Evolutionary conservation across 495 filamentous ascomycete genomes (phyloP), one percentile per base, ranked within the genome.

Genomic region (Tetracladium marchalianum): DNA sequence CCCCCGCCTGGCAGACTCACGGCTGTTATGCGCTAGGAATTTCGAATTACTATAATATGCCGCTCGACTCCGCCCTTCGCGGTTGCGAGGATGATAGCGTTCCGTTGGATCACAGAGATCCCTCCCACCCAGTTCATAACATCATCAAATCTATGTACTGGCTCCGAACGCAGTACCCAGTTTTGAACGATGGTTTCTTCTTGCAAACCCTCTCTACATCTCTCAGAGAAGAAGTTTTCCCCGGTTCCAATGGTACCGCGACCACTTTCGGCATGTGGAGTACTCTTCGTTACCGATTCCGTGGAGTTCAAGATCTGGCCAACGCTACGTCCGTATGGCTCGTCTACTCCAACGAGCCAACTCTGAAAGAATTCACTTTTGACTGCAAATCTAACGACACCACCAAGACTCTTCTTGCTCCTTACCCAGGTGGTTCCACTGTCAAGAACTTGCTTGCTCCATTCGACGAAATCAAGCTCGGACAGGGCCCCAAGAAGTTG

Each of bases 261-360:
- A 84, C 82, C 5, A 78, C 83, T 51, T 74, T 71, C 7, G 82
- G 82, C 11, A 69, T 87, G 54, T 87, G 80, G 80, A 82, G 79
- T 46, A 69, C 81, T 32, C 22, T 27, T 27, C 22, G 22, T 27
- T 47, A 73, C 33, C 70, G 82, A 15, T 72, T 68, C n/a, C 58
- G 64, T 17, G 60, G 63, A 0, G 52, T 74, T 10, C 81, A 86
- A 54, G 66, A 79, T 44, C 62, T 78, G 11, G 61, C 64, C 22
- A 27, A 27, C 22, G 22, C 22, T 27, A 27, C 22, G 3, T 27
- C 22, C 22, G 22, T 27, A 7, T 27, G 22, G 22, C 22, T 27
- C 22, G 22, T 27, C 22, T 27, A 27, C 22, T 27, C 22, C 22
- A 27, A 27, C 22, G 22, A 27, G 22, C 22, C 22, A 27, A 27